Evolutionary conservation across 352 stramenopile genomes (phyloP), one percentile per base, ranked within the genome.

Genomic region (Phytophthora tubulina): DNA sequence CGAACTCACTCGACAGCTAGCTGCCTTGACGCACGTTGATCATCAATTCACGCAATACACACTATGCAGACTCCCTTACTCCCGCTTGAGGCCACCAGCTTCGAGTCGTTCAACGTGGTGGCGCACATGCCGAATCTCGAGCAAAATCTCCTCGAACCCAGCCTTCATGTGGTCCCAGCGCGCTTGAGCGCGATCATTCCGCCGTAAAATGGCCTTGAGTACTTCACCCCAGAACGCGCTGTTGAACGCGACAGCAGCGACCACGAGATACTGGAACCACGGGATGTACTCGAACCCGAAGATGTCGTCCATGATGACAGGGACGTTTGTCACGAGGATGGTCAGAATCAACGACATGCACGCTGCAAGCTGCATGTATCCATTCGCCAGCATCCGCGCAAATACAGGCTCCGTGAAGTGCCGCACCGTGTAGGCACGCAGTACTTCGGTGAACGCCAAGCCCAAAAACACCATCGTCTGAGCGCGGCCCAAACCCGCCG

Each of bases 401-500:
- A 88, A 90, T 56, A 93, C 78, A 3, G 82, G 75, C 51, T 88
- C 80, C 9, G 81, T 91, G 57, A 95, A 92, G 64, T 81, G 89
- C 9, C 87, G 85, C 21, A 95, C 76, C 62, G 85, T 93, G 75
- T 90, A 95, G 44, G 87, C 85, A 49, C 87, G 87, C 44, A 95
- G 66, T 38, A 95, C 82, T 41, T 95, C 85, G 17, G 86, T 93
- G 60, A 92, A 90, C 6, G 80, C 77, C 38, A 95, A 64, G 3
- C 72, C 76, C 38, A 92, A 67, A 54, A 95, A 93, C 35, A 85
- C 88, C 87, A 93, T 91, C 0, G 87, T 95, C 67, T 93, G 85
- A 10, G 85, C 71, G 15, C 86, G 87, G 1, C 79, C 79, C 27
- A 92, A 67, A 14, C 85, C 87, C 9, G 81, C 80, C 6, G 79